Evolutionary conservation across 352 stramenopile genomes (phyloP), one percentile per base, ranked within the genome.

Genomic region (Globisporangium camurandrum): DNA sequence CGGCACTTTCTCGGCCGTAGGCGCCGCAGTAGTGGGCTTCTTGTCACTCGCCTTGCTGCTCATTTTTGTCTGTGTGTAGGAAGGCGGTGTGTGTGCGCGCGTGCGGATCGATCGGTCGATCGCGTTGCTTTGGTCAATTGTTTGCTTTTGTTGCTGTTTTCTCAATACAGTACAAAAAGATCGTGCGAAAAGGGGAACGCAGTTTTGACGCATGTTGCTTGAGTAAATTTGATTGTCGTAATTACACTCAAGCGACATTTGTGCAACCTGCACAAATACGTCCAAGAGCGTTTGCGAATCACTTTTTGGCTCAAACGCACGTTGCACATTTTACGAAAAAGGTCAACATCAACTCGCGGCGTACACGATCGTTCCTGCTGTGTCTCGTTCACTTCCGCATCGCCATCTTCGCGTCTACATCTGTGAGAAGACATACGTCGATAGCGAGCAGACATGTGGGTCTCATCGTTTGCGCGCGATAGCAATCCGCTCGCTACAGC

Each of bases 401-500:
- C 33, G 33, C 33, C 9, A 38, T 12, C 30, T 14, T 12, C 12
- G 30, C 30, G 9, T 8, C 33, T 39, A 12, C 14, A 17, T 17
- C 12, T 12, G 14, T 39, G 6, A 12, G 19, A 19, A 17, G 4
- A 24, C 20, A 36, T 26, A 33, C 28, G 22, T n/a, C n/a, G n/a
- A n/a, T n/a, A n/a, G n/a, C n/a, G n/a, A n/a, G n/a, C 37, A 33
- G 10, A 7, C 42, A 82, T 82, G 70, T 82, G 70, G 70, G 65
- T 82, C 59, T 82, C 70, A 36, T 82, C 70, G 36, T 82, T 82
- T 42, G 67, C 70, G 12, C 46, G 47, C 12, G 53, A 23, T 34
- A 24, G 22, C 12, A 43, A 39, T 36, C 17, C 27, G 9, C 30
- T 34, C 45, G 42, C 30, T 3, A 17, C 26, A 34, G 11, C 23